phyloP scores from a whole-genome alignment of 306 rosid genomes.

The Dalbergia oliveri region DNA sequence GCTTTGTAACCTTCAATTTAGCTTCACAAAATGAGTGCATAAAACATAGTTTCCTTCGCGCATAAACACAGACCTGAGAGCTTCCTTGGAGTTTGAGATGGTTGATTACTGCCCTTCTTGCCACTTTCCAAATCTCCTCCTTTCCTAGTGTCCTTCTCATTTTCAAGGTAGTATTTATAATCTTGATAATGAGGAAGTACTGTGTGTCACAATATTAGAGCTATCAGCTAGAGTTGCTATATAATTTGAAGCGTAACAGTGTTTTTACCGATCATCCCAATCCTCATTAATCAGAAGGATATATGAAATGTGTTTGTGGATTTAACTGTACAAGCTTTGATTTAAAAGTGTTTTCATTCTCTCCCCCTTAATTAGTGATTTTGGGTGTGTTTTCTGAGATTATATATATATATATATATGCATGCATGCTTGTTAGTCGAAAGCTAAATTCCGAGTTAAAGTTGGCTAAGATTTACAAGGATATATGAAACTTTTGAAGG shows the following conservation, averaged over 20 bases:
- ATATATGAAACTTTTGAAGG: constrained; percentile 42
- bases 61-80: constrained; percentile 39
- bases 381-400: background rate
- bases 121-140: constrained; percentile 45
- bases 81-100: constrained; percentile 15
- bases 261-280: background rate
- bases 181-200: constrained; percentile 51
- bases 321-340: background rate
- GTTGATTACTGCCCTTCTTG: background rate
- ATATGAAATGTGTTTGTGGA: background rate
- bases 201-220: background rate
- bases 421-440: constrained; percentile 2
- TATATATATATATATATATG: background rate
- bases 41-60: background rate
- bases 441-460: background rate
- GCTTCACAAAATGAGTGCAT: background rate
- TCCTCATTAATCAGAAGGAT: background rate
- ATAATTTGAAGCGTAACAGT: background rate
- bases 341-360: background rate
- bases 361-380: background rate
- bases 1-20: background rate
- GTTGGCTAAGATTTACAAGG: constrained; percentile 28
- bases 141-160: background rate
- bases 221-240: background rate
- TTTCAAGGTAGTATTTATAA: constrained; percentile 22